Conservation (phyloP, 495 filamentous ascomycete species). For the Penicillium canariense region DNA sequence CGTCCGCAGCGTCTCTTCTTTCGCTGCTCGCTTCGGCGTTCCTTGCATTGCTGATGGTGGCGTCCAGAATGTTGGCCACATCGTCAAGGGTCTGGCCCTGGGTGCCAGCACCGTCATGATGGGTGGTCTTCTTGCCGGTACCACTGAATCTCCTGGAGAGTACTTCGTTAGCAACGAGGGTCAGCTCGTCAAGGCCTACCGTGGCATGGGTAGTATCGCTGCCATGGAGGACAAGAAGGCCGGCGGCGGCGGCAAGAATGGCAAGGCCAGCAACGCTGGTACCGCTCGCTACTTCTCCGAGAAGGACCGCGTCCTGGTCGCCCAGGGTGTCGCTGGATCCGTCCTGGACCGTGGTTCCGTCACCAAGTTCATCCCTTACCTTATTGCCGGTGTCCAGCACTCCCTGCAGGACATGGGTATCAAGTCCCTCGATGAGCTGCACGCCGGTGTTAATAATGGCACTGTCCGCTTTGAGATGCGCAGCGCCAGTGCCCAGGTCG, state of each 20-base stretch:
- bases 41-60: slow-evolving; percentile 98
- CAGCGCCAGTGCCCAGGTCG: slow-evolving; percentile 88
- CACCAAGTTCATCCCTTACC: slow-evolving; percentile 92
- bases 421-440: slow-evolving; percentile 70
- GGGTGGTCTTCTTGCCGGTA: slow-evolving; percentile 95
- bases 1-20: slow-evolving; percentile 82
- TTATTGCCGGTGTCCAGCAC: slow-evolving; percentile 93
- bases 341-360: slow-evolving; percentile 76
- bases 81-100: slow-evolving; percentile 94
- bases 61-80: slow-evolving; percentile 97
- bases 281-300: slow-evolving; percentile 99
- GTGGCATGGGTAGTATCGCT: slow-evolving; percentile 97
- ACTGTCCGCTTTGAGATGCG: slow-evolving; percentile 88
- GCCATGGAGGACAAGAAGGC: slow-evolving; percentile 99
- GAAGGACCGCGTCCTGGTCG: slow-evolving; percentile 88
- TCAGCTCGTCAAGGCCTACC: slow-evolving; percentile 97
- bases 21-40: slow-evolving; percentile 90
- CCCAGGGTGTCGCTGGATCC: slow-evolving; percentile 88
- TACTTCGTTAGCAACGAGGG: slow-evolving; percentile 95
- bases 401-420: slow-evolving; percentile 93
- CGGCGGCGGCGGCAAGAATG: slow-evolving; percentile 59
- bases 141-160: slow-evolving; percentile 94
- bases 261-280: slow-evolving; percentile 88
- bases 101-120: slow-evolving; percentile 98
- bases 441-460: slow-evolving; percentile 71